These are phyloP conservation scores for Macroventuria anomochaeta DNA, from an alignment of 2,329 filamentous ascomycete genomes.

Conservation along the genomic window DNA sequence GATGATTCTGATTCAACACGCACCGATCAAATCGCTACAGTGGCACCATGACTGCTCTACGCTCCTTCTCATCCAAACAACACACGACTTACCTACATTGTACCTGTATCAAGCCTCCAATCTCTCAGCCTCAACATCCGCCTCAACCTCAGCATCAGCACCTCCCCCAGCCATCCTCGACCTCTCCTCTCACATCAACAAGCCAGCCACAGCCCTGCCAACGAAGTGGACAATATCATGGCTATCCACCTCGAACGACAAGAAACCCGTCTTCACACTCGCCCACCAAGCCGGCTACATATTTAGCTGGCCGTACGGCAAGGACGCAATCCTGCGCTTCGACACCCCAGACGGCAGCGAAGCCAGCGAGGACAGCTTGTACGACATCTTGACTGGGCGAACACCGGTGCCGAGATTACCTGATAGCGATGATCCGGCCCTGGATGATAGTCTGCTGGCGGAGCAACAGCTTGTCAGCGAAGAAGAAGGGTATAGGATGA, in stretches of 20 bases:
- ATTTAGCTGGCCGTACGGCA: conserved; percentile 52
- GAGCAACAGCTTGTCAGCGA: conserved; percentile 17
- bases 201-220: conserved; percentile 28
- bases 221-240: conserved; percentile 36
- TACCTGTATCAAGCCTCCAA: conserved; percentile 48
- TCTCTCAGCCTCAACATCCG: conserved; percentile 23
- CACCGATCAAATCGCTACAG: conserved; percentile 50
- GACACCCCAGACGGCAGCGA: conserved; percentile 42
- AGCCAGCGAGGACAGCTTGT: conserved; percentile 55
- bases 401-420: conserved; percentile 48
- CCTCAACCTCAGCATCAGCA: conserved; percentile 19
- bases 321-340: conserved; percentile 43
- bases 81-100: conserved; percentile 47
- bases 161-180: conserved; percentile 35
- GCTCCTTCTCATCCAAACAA: conserved; percentile 53
- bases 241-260: conserved; percentile 34
- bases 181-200: conserved; percentile 31
- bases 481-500: conserved; percentile 23
- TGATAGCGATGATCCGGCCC: conserved; percentile 18
- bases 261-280: conserved; percentile 47
- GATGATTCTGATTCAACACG: conserved; percentile 54
- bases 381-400: conserved; percentile 56
- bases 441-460: conserved; percentile 16
- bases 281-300: conserved; percentile 48
- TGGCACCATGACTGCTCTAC: conserved; percentile 52